These are phyloP conservation scores for Pichia nakasei DNA, from an alignment of 805 yeast genomes.

Conservation along the genomic window DNA sequence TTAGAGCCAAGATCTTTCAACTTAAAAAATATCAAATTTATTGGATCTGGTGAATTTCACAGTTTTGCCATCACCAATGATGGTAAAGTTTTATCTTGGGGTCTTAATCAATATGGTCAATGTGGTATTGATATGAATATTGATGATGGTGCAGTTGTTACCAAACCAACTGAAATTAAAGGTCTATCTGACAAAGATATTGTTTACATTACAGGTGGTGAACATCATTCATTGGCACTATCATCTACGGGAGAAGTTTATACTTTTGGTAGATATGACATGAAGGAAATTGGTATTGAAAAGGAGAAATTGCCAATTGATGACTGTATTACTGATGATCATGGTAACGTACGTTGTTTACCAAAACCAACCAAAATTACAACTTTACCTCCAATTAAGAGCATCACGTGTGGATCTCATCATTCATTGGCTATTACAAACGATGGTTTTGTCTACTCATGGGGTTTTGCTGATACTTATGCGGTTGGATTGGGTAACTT, in stretches of 20 bases:
- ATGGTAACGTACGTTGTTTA: conserved; percentile 73
- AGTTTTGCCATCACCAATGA: conserved; percentile 80
- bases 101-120: conserved; percentile 94
- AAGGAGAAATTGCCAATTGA: conserved; percentile 57
- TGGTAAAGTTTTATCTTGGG: conserved; percentile 81
- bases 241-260: conserved; percentile 64
- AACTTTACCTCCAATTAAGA: conserved; percentile 47
- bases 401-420: conserved; percentile 80
- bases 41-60: conserved; percentile 93
- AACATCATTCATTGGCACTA: conserved; percentile 83
- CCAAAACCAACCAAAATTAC: conserved; percentile 73
- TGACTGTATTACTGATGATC: conserved; percentile 63
- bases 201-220: conserved; percentile 76
- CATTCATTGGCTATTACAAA: conserved; percentile 81
- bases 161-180: conserved; percentile 68
- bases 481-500: conserved; percentile 87
- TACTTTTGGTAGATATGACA: conserved; percentile 87
- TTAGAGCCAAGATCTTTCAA: conserved; percentile 81
- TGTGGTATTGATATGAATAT: conserved; percentile 75
- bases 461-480: conserved; percentile 98
- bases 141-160: conserved; percentile 78
- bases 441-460: conserved; percentile 80
- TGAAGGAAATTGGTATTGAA: conserved; percentile 84
- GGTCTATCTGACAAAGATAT: conserved; percentile 52
- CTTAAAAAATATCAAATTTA: conserved; percentile 62